These are phyloP conservation scores for Globisporangium cylindrosporum DNA, from an alignment of 352 stramenopile genomes.

Conservation along the genomic window DNA sequence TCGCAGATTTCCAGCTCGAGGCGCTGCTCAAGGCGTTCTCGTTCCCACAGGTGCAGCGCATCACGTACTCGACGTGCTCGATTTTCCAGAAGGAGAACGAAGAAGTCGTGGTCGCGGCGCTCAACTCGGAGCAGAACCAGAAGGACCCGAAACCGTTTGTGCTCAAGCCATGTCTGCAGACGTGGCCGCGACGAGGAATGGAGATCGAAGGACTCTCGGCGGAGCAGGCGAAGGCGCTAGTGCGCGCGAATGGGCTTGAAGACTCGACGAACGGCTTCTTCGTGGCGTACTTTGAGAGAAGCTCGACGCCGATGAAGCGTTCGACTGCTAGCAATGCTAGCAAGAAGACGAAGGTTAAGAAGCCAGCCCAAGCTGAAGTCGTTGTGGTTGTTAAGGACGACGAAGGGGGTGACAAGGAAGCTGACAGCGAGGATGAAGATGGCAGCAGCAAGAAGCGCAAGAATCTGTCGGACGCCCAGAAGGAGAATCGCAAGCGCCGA, in stretches of 20 bases:
- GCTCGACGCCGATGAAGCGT: slow-evolving; percentile 10
- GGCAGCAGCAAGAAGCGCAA: slow-evolving; percentile 55
- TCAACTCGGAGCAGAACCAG: slow-evolving; percentile 63
- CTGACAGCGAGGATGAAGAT: neutral
- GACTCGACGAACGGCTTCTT: slow-evolving; percentile 98
- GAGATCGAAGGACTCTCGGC: slow-evolving; percentile 49
- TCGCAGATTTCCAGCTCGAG: slow-evolving; percentile 95
- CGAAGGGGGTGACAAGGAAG: slow-evolving; percentile 2
- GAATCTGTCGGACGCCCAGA: slow-evolving; percentile 55
- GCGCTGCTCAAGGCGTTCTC: slow-evolving; percentile 92
- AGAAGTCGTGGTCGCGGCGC: slow-evolving; percentile 87
- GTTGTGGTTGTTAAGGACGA: neutral
- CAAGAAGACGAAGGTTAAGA: neutral
- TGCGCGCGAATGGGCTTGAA: slow-evolving; percentile 90
- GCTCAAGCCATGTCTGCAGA: slow-evolving; percentile 59
- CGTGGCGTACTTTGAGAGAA: slow-evolving; percentile 93
- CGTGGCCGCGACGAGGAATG: slow-evolving; percentile 75
- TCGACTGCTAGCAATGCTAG: neutral
- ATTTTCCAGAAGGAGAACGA: slow-evolving; percentile 97
- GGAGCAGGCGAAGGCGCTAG: slow-evolving; percentile 75
- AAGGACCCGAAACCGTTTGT: slow-evolving; percentile 51
- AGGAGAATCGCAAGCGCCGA: slow-evolving; percentile 68
- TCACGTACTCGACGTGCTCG: slow-evolving; percentile 98
- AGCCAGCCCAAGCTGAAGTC: slow-evolving; percentile 7
- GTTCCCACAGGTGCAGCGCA: slow-evolving; percentile 91